Base-by-base conservation (phyloP, 1,284 basidiomycete genomes). In the Leccinum subspadiceum region DNA sequence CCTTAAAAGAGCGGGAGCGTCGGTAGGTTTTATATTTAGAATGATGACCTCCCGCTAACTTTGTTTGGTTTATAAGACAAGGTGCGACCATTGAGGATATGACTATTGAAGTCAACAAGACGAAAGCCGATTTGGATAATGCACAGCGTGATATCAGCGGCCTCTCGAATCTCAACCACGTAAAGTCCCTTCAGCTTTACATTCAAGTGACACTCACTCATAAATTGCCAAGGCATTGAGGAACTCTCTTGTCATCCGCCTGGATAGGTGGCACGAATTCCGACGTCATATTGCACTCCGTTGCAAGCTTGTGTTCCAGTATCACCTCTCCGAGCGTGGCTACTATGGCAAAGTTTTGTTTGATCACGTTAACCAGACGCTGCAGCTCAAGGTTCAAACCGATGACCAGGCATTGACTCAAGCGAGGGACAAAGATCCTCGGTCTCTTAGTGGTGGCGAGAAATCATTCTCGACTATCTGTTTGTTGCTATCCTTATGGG, bases 401-500 rank as follows among this genome's bases (percentile, higher is more conserved):
- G 89, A 93, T 62, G 89, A 92, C 64, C 87, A 91, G 71, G 79
- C 81, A 13, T 76, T 80, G 29, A 89, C 85, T 3, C 84, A 88
- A 72, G 78, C 75, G 7, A 78, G 70, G 29, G 85, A 92, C 65
- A 93, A 92, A 74, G 91, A 93, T 69, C 87, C 92, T 4, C 85
- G 86, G 49, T 87, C 90, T 29, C 82, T 99, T 15, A 91, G 89
- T 70, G 96, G 96, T 53, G 96, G 96, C 48, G 96, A 99, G 76
- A 96, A 98, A 72, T 96, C 94, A 5, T 99, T 97, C 77, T 93
- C 94, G 5, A 99, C 97, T 0, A 94, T 98, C 64, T 96, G 94
- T 66, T 76, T 99, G 56, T 78, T 99, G 54, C 78, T 98, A 31
- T 89, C 97, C 5, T 79, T 99, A 49, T 99, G 97, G 97, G 93